Evolutionary conservation across 1,284 basidiomycete genomes (phyloP), one percentile per base, ranked within the genome.

Genomic region (Hymenochaete sp.): DNA sequence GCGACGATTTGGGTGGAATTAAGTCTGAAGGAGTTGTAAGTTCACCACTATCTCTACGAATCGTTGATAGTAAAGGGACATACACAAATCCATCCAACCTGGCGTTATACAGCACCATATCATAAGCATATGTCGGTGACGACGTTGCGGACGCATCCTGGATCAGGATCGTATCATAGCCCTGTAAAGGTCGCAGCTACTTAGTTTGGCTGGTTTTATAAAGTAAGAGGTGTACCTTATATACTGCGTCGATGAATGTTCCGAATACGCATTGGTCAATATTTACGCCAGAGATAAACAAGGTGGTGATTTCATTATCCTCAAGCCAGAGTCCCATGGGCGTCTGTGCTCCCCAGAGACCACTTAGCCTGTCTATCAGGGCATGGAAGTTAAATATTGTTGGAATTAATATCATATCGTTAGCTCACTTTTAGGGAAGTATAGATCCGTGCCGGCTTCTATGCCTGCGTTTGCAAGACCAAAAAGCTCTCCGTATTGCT

Each of bases 221-320:
- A 5, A 41, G 14, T 19, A 41, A 6, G n/a, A 18, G 22, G 18
- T 11, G 8, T 25, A 28, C 39, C 13, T 41, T 41, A 21, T 29
- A 41, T 16, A 41, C 28, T 21, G 39, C 39, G 21, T 41, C 39
- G 3, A 41, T 41, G 26, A 41, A 41, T 41, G 39, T 41, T 8
- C 39, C 44, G 25, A 35, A 48, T 16, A 51, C 52, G 39, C 49
- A 53, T 35, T 47, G 41, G 16, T 53, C 52, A 10, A 47, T 42
- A 31, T 53, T 53, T 28, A 52, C 50, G 4, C 48, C 48, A 16
- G 49, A 51, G 29, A 49, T 43, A 36, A 56, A 53, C 18, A 54
- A 32, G 21, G 53, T 55, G 26, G 52, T 48, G 24, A 55, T 44
- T 24, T 38, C 32, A 37, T 51, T 51, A 27, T 53, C 49, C 13